A percentile compares a stretch with the other conserved stretches of the same genome.
These are phyloP conservation scores for Venturia carpophila DNA, from an alignment of 2,329 filamentous ascomycete species.

Conservation along the genomic window DNA sequence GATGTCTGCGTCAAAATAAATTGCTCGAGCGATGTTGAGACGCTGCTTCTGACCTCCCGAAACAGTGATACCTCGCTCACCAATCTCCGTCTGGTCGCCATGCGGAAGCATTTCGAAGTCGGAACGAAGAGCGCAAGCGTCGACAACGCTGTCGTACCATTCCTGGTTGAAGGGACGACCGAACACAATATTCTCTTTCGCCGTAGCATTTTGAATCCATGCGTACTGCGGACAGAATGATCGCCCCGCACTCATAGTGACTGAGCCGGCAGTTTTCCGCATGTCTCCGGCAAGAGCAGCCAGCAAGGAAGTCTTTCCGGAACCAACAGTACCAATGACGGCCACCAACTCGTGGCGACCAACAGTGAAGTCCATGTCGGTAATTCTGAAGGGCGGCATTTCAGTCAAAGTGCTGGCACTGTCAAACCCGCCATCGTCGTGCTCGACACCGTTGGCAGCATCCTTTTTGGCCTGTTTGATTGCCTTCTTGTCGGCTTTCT, in stretches of 20 bases:
- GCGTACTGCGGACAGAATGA: slow-evolving; percentile 95
- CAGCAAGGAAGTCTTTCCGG: slow-evolving; percentile 83
- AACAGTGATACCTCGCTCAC: slow-evolving; percentile 89
- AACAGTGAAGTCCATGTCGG: slow-evolving; percentile 58
- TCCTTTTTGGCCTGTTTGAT: slow-evolving; percentile 30
- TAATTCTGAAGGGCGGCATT: slow-evolving; percentile 63
- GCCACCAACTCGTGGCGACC: slow-evolving; percentile 70
- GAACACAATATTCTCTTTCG: slow-evolving; percentile 85
- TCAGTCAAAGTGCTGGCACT: slow-evolving; percentile 51
- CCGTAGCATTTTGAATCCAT: slow-evolving; percentile 90
- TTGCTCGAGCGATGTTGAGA: slow-evolving; percentile 80
- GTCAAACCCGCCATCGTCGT: slow-evolving; percentile 36
- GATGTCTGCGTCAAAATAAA: slow-evolving; percentile 57
- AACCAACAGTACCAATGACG: slow-evolving; percentile 83
- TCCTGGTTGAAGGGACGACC: slow-evolving; percentile 62
- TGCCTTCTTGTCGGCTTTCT: slow-evolving; percentile 38
- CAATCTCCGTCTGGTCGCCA: slow-evolving; percentile 85
- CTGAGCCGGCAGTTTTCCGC: slow-evolving; percentile 68
- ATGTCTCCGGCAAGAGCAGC: slow-evolving; percentile 89
- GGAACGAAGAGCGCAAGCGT: slow-evolving; percentile 73
- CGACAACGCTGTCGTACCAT: slow-evolving; percentile 81
- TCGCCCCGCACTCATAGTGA: slow-evolving; percentile 68
- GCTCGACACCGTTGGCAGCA: slow-evolving; percentile 23
- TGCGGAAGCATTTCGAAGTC: slow-evolving; percentile 92
- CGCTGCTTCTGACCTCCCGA: slow-evolving; percentile 94